Evolutionary conservation across 371 early-diverging fungal genomes (phyloP).

Genomic region (Apophysomyces ossiformis): DNA sequence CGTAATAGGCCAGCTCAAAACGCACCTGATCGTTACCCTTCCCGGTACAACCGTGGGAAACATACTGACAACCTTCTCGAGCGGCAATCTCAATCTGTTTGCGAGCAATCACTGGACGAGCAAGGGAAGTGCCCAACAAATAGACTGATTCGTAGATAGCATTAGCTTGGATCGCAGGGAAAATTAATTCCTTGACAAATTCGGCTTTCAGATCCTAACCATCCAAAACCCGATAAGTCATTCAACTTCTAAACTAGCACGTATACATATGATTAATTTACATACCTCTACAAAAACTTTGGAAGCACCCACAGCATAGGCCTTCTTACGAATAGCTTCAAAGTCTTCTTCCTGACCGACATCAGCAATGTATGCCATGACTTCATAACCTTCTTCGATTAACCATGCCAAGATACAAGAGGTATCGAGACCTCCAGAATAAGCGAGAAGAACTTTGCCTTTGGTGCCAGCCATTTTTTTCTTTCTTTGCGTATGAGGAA

Average conservation of each 20-base stretch:
- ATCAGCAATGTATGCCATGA: conserved; percentile 96
- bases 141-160: conserved; percentile 95
- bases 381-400: conserved; percentile 96
- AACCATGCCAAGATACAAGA: conserved; percentile 98
- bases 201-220: conserved; percentile 85
- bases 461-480: conserved; percentile 56
- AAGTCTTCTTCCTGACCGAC: conserved; percentile 99
- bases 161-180: conserved; percentile 94
- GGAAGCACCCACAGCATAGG: conserved; percentile 89
- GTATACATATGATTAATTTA: conserved; percentile 6
- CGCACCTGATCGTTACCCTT: conserved; percentile 99
- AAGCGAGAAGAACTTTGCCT: conserved; percentile 93
- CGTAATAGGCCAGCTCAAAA: conserved; percentile 97
- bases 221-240: neutral
- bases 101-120: conserved; percentile 95
- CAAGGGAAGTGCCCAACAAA: conserved; percentile 95
- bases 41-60: conserved; percentile 98
- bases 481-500: neutral
- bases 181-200: conserved; percentile 93
- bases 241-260: neutral
- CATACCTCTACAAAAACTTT: conserved; percentile 92
- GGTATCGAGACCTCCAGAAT: conserved; percentile 98
- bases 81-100: conserved; percentile 91
- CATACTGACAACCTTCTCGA: conserved; percentile 89
- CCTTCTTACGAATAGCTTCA: conserved; percentile 91